A percentile compares a stretch with the other conserved stretches of the same genome.
Evolutionary conservation across 108 stramenopile species (phyloP).

Genomic region (Nitzschia putrida): DNA sequence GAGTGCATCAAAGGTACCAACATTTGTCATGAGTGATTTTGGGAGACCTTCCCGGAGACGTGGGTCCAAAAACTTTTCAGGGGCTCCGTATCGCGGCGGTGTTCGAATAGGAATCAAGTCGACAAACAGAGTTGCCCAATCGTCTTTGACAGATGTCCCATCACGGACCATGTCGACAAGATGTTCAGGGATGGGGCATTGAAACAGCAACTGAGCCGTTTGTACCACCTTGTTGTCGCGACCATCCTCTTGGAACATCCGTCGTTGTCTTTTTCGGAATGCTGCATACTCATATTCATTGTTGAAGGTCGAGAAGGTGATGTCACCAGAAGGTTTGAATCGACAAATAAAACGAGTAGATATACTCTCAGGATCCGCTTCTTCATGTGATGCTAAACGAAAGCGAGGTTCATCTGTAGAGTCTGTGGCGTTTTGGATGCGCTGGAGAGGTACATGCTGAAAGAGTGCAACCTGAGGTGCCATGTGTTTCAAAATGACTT

Average conservation of each 20-base stretch:
- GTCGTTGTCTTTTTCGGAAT: conserved; percentile 54
- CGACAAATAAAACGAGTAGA: conserved; percentile 86
- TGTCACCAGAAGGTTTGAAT: conserved; percentile 64
- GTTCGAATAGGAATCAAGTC: conserved; percentile 87
- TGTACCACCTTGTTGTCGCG: conserved; percentile 75
- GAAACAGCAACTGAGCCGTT: conserved; percentile 74
- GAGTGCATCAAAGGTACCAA: conserved; percentile 49
- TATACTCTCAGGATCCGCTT: conserved; percentile 80
- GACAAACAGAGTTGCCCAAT: conserved; percentile 77
- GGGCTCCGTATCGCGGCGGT: conserved; percentile 73
- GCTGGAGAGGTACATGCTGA: conserved; percentile 71
- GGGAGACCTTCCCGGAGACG: conserved; percentile 31
- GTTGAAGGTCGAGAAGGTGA: conserved; percentile 63
- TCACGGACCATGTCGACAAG: conserved; percentile 50
- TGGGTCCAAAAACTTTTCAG: conserved; percentile 65
- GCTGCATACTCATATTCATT: conserved; percentile 82
- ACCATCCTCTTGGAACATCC: conserved; percentile 62
- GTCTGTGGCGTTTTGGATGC: conserved; percentile 29
- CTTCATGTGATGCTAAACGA: conserved; percentile 73
- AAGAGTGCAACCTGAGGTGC: conserved; percentile 78
- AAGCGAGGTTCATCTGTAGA: conserved; percentile 51
- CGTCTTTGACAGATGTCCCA: conserved; percentile 62
- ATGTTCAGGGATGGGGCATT: conserved; percentile 73
- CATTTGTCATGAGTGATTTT: conserved; percentile 1
- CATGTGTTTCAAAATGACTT: conserved; percentile 43